Evolutionary conservation across 257 asterid genomes (phyloP), one percentile per base, ranked within the genome.

Genomic region (Marsdenia floribunda): DNA sequence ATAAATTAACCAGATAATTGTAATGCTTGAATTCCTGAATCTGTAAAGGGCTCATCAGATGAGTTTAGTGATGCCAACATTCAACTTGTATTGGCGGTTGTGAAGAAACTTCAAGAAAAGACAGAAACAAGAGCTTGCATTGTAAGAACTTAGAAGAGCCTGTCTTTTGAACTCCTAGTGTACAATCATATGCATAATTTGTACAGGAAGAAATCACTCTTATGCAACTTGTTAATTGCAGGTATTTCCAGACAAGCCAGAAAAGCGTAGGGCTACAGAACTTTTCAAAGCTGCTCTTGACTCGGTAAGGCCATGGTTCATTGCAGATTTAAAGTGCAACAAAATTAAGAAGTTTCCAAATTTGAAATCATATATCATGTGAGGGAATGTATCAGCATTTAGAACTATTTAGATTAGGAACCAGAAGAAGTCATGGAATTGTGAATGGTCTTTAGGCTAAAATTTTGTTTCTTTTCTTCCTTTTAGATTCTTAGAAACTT

Each of bases 161-260:
- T 66, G 6, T 18, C 3, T 53, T 44, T 7, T 52, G 14, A 58
- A 66, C 59, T 35, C 21, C 8, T 53, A 24, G 6, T 38, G n/a
- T 52, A 26, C 24, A 21, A 50, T 4, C 6, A 15, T 72, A 52
- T 66, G 53, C 60, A 72, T 76, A 49, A 68, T 44, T 44, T 7
- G 49, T 7, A 46, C 54, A 46, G 77, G 49, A 22, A 68, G 22
- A 50, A 50, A 33, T 21, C 47, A 70, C 73, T 68, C 33, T 72
- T 2, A 46, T 10, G 15, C 35, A 40, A 35, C 53, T 40, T 75
- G 42, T 53, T 57, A 11, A 53, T 75, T 75, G 76, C 79, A 94
- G 99, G 99, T 94, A 42, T 94, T 92, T 76, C 96, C 98, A 49
- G 99, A 94, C 82, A 89, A 86, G 84, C 98, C 99, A 57, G 99